Percentiles rank a stretch among this genome's conserved stretches.
phyloP scores from a whole-genome alignment of 2,329 filamentous ascomycete species.

The Pseudophaeomoniella oleicola region DNA sequence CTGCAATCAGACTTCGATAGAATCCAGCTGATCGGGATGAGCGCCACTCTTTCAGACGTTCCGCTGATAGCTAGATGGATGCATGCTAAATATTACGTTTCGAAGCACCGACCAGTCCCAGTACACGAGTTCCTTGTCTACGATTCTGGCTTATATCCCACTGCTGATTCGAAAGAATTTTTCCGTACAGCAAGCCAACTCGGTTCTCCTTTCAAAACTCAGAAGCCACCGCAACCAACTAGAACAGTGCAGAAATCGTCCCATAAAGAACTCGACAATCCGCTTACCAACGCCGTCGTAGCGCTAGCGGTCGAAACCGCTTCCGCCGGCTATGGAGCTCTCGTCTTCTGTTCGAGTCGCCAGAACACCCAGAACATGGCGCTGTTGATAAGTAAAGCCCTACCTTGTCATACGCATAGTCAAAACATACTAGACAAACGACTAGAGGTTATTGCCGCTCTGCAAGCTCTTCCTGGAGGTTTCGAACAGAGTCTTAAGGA shows the following conservation, averaged over 20 bases:
- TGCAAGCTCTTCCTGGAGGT: conserved; percentile 51
- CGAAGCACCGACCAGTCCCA: conserved; percentile 58
- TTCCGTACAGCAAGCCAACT: conserved; percentile 44
- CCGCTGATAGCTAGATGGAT: conserved; percentile 56
- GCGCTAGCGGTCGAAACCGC: conserved; percentile 56
- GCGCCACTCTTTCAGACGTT: conserved; percentile 62
- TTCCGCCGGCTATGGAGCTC: conserved; percentile 50
- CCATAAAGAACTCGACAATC: conserved; percentile 48
- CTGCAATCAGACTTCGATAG: conserved; percentile 40
- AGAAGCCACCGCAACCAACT: conserved; percentile 20
- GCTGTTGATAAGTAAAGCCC: conserved; percentile 49
- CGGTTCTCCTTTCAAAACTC: conserved; percentile 17
- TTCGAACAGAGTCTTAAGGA: conserved; percentile 51
- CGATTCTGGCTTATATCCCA: conserved; percentile 52
- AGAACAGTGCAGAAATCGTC: conserved; percentile 39
- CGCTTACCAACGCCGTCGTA: conserved; percentile 56
- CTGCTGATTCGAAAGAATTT: conserved; percentile 42
- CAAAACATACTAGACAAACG: conserved; percentile 40
- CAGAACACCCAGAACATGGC: conserved; percentile 54
- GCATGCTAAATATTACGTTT: conserved; percentile 55
- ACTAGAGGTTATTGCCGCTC: conserved; percentile 48
- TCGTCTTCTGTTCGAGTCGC: conserved; percentile 62
- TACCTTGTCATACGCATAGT: conserved; percentile 38
- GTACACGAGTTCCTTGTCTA: conserved; percentile 62
- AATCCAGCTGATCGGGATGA: conserved; percentile 66